phyloP scores from a whole-genome alignment of 2,329 filamentous ascomycete genomes.

The Pseudogymnoascus sp. region DNA sequence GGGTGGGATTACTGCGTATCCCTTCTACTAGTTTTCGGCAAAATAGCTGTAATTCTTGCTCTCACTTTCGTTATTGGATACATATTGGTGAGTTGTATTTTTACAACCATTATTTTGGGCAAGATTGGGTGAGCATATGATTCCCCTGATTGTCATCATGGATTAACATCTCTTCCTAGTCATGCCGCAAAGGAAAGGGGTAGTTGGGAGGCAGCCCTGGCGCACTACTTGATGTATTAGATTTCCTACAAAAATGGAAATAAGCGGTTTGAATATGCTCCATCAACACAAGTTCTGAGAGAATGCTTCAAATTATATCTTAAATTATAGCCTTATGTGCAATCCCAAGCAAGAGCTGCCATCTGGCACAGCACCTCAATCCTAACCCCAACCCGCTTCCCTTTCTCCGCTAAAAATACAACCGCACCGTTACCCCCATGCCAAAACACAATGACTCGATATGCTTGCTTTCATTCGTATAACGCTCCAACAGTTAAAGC shows the following conservation, averaged over 20 bases:
- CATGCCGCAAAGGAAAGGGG: not conserved
- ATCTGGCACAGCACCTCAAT: not conserved
- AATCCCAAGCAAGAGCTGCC: not conserved
- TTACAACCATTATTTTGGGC: not conserved
- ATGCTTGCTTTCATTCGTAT: not conserved
- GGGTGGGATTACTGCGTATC: not conserved
- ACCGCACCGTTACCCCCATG: not conserved
- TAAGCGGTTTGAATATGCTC: not conserved
- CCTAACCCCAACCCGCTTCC: not conserved
- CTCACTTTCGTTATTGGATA: not conserved
- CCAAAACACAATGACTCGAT: not conserved
- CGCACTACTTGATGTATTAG: not conserved
- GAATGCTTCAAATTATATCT: not conserved
- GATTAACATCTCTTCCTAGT: not conserved
- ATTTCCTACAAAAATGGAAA: not conserved
- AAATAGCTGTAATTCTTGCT: not conserved
- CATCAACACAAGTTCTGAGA: not conserved
- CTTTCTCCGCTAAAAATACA: constrained; percentile 3
- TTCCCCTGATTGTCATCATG: not conserved
- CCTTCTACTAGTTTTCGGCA: too few species aligned
- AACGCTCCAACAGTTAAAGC: constrained; percentile 1
- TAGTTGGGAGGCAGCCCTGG: not conserved
- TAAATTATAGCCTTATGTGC: constrained; percentile 2
- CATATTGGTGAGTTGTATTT: not conserved
- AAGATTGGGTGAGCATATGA: not conserved